These are phyloP conservation scores for Neodidymelliopsis sp. DNA, from an alignment of 2,329 filamentous ascomycete species.

Conservation along the genomic window DNA sequence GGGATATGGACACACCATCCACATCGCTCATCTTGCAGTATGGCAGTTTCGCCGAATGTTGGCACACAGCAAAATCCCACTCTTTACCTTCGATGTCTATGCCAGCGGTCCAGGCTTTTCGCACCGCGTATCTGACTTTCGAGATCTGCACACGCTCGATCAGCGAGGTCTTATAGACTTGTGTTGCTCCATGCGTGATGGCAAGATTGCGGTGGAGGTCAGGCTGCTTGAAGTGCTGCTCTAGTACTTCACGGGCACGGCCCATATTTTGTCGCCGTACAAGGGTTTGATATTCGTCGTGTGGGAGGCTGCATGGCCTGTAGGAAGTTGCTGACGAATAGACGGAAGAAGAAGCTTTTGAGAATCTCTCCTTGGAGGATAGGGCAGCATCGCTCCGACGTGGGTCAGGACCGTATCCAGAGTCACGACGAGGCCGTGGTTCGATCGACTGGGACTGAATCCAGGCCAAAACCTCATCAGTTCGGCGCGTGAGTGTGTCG, in stretches of 20 bases:
- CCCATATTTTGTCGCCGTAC: slow-evolving; percentile 7
- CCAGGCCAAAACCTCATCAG: no score
- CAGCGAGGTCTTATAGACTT: not conserved
- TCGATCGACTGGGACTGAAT: no score
- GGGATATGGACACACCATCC: not conserved
- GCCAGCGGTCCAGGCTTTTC: not conserved
- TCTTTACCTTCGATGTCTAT: not conserved
- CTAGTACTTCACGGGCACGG: slow-evolving; percentile 2
- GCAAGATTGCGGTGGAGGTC: no score
- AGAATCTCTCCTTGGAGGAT: not conserved
- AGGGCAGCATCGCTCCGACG: not conserved
- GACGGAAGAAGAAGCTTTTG: not conserved
- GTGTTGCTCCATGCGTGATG: slow-evolving; percentile 2
- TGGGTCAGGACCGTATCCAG: not conserved
- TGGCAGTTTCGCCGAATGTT: not conserved
- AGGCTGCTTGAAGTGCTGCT: not conserved
- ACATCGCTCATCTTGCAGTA: slow-evolving; percentile 11
- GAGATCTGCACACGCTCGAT: slow-evolving; percentile 1
- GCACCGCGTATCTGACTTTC: not conserved
- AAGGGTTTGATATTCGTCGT: slow-evolving; percentile 4
- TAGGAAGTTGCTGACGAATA: no score
- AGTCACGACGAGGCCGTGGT: no score
- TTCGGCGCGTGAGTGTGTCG: no score
- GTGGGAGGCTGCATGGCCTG: slow-evolving; percentile 1
- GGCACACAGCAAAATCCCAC: not conserved